A percentile compares a stretch with the other conserved stretches of the same genome.
These are phyloP conservation scores for Gleditsia sinensis DNA, from an alignment of 306 rosid species.

Conservation along the genomic window DNA sequence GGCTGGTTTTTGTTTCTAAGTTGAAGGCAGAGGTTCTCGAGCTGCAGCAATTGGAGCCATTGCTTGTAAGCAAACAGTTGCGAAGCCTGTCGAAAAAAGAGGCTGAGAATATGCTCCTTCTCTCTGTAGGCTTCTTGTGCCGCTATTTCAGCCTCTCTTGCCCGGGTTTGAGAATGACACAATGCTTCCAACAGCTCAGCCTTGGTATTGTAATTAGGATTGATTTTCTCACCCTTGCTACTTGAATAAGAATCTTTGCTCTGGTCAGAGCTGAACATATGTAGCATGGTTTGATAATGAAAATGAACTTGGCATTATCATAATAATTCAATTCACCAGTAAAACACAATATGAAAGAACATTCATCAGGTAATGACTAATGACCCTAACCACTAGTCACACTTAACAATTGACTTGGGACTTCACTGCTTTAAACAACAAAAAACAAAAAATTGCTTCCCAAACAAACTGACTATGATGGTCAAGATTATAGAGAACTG, in stretches of 20 bases:
- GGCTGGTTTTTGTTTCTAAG: constrained; percentile 62
- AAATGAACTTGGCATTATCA: constrained; percentile 23
- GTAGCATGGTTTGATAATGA: constrained; percentile 12
- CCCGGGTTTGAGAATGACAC: constrained; percentile 89
- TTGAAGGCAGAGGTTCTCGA: constrained; percentile 80
- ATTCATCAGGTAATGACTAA: background rate
- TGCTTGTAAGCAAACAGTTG: constrained; percentile 88
- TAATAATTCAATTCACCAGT: constrained; percentile 2
- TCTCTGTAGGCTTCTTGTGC: constrained; percentile 76
- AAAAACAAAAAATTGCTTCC: background rate
- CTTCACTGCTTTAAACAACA: background rate
- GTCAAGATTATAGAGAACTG: background rate
- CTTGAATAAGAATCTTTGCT: constrained; percentile 48
- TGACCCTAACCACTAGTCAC: background rate
- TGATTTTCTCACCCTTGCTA: constrained; percentile 31
- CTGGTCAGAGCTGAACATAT: constrained; percentile 35
- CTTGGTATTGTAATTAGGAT: constrained; percentile 44
- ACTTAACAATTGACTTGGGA: constrained; percentile 2
- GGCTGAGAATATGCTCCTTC: constrained; percentile 78
- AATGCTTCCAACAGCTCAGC: constrained; percentile 82
- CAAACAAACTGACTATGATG: background rate
- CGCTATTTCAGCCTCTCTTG: constrained; percentile 87
- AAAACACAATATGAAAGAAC: background rate
- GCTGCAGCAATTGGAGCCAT: constrained; percentile 79
- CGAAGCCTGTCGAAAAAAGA: constrained; percentile 82